A percentile compares a stretch with the other conserved stretches of the same genome.
These are phyloP conservation scores for Theileria orientalis DNA, from an alignment of 169 alveolate genomes.

Conservation along the genomic window DNA sequence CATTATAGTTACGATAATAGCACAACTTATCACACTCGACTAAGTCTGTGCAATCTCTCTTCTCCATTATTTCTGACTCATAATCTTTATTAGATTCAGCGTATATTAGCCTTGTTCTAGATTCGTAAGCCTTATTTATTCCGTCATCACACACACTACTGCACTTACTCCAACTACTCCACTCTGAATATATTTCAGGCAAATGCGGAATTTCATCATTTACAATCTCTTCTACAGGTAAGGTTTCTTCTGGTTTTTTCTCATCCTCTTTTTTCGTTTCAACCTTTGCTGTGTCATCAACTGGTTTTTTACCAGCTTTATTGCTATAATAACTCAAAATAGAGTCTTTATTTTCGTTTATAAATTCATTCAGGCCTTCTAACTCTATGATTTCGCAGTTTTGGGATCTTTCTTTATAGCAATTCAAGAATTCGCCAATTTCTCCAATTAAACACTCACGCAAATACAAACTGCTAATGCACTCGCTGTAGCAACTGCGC, in stretches of 20 bases:
- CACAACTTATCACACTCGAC: conserved; percentile 38
- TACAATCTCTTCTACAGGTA: too few relatives aligned
- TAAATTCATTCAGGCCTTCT: not conserved
- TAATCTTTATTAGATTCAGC: not conserved
- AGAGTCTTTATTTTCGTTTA: not conserved
- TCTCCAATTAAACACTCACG: not conserved
- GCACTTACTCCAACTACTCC: conserved; percentile 65
- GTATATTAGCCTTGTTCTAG: conserved; percentile 29
- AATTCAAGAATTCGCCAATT: not conserved
- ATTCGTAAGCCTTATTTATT: not conserved
- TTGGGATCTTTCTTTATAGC: not conserved
- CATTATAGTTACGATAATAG: conserved; percentile 5
- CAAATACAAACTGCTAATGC: not conserved
- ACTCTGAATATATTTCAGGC: conserved; percentile 22
- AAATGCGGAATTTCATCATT: too few relatives aligned
- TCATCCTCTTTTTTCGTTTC: not conserved
- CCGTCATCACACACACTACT: conserved; percentile 38
- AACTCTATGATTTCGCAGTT: not conserved
- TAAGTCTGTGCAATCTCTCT: conserved; percentile 25
- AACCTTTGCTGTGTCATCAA: not conserved
- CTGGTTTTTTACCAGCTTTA: not conserved
- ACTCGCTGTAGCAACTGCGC: not conserved
- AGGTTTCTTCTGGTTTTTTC: too few relatives aligned
- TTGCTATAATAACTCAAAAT: not conserved
- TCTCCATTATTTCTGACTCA: not conserved